A percentile compares a stretch with the other conserved stretches of the same genome.
These are phyloP conservation scores for Paspalum vaginatum DNA, from an alignment of 176 grass and related monocot genomes.

Conservation along the genomic window DNA sequence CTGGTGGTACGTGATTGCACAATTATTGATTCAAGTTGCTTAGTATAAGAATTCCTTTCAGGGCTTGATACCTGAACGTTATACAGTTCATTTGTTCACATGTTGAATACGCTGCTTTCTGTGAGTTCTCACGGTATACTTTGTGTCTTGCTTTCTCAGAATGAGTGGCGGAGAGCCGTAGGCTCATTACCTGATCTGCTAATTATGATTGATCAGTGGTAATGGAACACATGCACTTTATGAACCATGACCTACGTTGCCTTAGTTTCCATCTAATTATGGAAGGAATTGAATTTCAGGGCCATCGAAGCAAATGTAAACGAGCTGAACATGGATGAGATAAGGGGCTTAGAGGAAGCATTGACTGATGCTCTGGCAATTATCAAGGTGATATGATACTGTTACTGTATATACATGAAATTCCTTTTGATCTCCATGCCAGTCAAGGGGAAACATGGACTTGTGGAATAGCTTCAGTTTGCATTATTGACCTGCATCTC, in stretches of 20 bases:
- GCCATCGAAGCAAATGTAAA: conserved; percentile 24
- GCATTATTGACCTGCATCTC: not conserved
- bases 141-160: conserved; percentile 5
- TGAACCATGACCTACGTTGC: not conserved
- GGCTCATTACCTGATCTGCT: conserved; percentile 1
- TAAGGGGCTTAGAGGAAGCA: conserved; percentile 32
- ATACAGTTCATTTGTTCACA: too few species aligned
- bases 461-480: not conserved
- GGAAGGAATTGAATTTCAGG: conserved; percentile 13
- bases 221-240: not conserved
- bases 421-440: not conserved
- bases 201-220: conserved; percentile 33
- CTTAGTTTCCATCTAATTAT: conserved; percentile 1
- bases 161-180: not conserved
- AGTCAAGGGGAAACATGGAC: not conserved
- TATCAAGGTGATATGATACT: conserved; percentile 34
- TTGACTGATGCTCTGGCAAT: conserved; percentile 19
- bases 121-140: not conserved
- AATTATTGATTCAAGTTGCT: too few species aligned
- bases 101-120: not conserved
- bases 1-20: not conserved
- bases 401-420: not conserved
- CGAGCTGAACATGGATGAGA: conserved; percentile 6
- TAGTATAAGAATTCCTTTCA: not conserved
- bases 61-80: not conserved